Evolutionary conservation across 305 asterid genomes (phyloP).

Genomic region (Fraxinus floribunda): DNA sequence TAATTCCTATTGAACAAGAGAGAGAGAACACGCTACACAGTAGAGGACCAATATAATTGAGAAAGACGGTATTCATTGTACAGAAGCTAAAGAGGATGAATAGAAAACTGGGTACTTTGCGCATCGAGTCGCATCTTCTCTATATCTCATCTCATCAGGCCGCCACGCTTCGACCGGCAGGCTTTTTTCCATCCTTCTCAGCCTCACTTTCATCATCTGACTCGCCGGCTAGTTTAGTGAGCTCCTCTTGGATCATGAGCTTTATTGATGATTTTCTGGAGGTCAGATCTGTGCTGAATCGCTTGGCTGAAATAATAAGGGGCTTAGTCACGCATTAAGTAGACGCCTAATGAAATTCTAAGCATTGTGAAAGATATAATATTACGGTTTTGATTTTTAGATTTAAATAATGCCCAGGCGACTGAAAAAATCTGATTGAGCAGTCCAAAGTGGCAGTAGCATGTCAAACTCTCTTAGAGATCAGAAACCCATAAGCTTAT

Average conservation of each 20-base stretch:
- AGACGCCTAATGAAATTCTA: background rate
- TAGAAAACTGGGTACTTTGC: background rate
- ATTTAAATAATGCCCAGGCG: background rate
- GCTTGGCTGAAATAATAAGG: slow-evolving; percentile 34
- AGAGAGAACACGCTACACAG: background rate
- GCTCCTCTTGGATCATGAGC: slow-evolving; percentile 58
- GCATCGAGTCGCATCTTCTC: background rate
- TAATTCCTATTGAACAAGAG: background rate
- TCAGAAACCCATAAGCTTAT: background rate
- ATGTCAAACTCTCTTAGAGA: background rate
- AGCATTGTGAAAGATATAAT: background rate
- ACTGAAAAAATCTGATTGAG: background rate
- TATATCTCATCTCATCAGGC: slow-evolving; percentile 18
- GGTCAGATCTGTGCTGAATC: slow-evolving; percentile 38
- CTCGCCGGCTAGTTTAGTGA: slow-evolving; percentile 52
- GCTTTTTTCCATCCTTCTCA: slow-evolving; percentile 25
- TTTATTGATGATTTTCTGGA: slow-evolving; percentile 48
- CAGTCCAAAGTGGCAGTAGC: background rate
- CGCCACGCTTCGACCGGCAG: slow-evolving; percentile 30
- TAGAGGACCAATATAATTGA: background rate
- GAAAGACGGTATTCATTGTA: background rate
- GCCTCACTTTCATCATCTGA: slow-evolving; percentile 39
- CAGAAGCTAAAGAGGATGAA: background rate
- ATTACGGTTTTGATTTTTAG: background rate
- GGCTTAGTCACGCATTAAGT: background rate